Conservation (phyloP, 345 rosid genomes). For the Pseudoturritis turrita region DNA sequence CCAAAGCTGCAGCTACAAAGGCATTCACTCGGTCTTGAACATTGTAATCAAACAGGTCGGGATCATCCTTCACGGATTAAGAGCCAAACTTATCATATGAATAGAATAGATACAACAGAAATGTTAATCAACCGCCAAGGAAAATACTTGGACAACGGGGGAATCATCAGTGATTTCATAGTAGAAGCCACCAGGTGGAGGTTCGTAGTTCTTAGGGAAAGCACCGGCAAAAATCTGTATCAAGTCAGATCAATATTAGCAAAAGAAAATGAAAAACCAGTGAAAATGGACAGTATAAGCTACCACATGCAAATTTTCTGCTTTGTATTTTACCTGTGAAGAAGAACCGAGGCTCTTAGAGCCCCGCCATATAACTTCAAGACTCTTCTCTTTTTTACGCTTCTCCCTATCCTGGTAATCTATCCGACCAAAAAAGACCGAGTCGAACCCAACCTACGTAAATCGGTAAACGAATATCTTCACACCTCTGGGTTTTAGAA, state of each 20-base stretch:
- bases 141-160: conserved; percentile 76
- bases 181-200: conserved; percentile 93
- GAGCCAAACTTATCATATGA: conserved; percentile 12
- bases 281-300: not conserved
- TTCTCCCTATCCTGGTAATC: conserved; percentile 93
- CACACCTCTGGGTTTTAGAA: not conserved
- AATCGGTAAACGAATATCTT: conserved; percentile 19
- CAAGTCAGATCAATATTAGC: conserved; percentile 11
- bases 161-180: conserved; percentile 79
- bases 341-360: conserved; percentile 89
- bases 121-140: not conserved
- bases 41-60: conserved; percentile 83
- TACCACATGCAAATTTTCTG: not conserved
- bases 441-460: conserved; percentile 85
- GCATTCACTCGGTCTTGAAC: conserved; percentile 87
- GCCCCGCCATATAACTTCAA: conserved; percentile 94
- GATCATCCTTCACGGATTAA: conserved; percentile 62
- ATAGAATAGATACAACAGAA: not conserved
- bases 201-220: conserved; percentile 86
- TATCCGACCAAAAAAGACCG: conserved; percentile 85
- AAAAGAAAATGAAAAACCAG: not conserved
- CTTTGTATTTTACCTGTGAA: conserved; percentile 49
- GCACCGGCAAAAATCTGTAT: conserved; percentile 93
- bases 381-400: conserved; percentile 78
- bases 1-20: conserved; percentile 88